Conservation (phyloP, 805 yeast genomes). For the Lachancea lanzarotensis region DNA sequence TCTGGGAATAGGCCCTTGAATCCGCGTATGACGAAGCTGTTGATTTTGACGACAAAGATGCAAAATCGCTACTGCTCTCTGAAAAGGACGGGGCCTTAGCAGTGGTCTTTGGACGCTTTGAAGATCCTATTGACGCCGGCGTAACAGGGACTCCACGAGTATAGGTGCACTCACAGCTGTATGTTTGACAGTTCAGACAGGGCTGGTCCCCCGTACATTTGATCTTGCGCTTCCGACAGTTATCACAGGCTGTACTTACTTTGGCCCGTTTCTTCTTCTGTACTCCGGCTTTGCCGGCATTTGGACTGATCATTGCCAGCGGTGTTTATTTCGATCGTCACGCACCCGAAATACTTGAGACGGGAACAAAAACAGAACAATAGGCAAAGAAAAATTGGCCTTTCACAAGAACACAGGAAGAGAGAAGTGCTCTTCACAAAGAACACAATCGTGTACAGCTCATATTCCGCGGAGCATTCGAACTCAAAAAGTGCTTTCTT, state of each 20-base stretch:
- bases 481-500: too few relatives aligned
- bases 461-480: too few relatives aligned
- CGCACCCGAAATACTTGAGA: too few relatives aligned
- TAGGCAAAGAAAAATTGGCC: too few relatives aligned
- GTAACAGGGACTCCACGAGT: neutral
- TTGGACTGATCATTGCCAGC: neutral
- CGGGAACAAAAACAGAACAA: too few relatives aligned
- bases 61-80: neutral
- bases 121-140: neutral
- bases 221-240: slow-evolving; percentile 30
- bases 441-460: too few relatives aligned
- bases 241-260: slow-evolving; percentile 28
- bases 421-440: too few relatives aligned
- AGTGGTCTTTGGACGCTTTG: neutral
- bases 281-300: neutral
- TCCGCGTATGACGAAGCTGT: neutral
- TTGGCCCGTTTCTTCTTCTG: slow-evolving; percentile 11
- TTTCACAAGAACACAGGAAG: too few relatives aligned
- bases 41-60: neutral
- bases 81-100: neutral
- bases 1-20: neutral
- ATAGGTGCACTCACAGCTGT: slow-evolving; percentile 27
- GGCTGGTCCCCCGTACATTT: slow-evolving; percentile 32
- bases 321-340: neutral
- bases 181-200: slow-evolving; percentile 29